Base-by-base conservation (phyloP, 306 rosid species). In the Leucaena leucocephala region DNA sequence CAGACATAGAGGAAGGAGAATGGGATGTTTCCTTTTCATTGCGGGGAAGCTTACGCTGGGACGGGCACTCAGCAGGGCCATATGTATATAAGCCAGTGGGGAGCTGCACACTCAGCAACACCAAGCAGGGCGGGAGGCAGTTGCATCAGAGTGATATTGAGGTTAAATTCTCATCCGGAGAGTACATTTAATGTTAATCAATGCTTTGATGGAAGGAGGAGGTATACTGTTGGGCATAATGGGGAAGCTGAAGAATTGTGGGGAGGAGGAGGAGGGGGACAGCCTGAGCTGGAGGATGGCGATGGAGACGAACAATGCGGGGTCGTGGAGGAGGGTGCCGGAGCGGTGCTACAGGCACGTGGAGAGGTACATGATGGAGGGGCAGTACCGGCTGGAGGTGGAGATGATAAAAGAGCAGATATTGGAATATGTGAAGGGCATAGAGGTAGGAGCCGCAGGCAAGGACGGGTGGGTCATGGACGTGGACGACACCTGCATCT, bases 401-500 rank as follows among this genome's bases (percentile, higher is more conserved):
- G 50, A 78, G 0, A 67, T 88, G 7, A 63, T 84, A 6, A 67
- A 75, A 0, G 83, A 85, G 19, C 80, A 89, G 21, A 88, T 91
- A n/a, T 1, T 75, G 44, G 17, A 21, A 0, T 91, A 88, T 42
- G 86, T 78, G 4, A 61, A 14, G 2, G 78, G 75, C 6, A 86
- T 91, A 0, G 10, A 42, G 9, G 74, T 76, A 15, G 33, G 84
- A 1, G 34, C 1, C 2, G 88, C 83, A 27, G 89, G 84, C 71
- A n/a, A 62, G 72, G 92, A 93, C 33, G 94, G 91, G 2, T 93
- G 94, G 97, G 80, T 91, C 36, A 65, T 91, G 14, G 97, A 93
- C 35, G 97, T 93, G 8, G 98, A 93, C 33, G 98, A 91, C 79
- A 93, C 98, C 16, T 91, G 98, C 83, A 76, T 93, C 67, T 93